Base-by-base conservation (phyloP, 164 flowering plant genomes). In the Vitis amurensis region DNA sequence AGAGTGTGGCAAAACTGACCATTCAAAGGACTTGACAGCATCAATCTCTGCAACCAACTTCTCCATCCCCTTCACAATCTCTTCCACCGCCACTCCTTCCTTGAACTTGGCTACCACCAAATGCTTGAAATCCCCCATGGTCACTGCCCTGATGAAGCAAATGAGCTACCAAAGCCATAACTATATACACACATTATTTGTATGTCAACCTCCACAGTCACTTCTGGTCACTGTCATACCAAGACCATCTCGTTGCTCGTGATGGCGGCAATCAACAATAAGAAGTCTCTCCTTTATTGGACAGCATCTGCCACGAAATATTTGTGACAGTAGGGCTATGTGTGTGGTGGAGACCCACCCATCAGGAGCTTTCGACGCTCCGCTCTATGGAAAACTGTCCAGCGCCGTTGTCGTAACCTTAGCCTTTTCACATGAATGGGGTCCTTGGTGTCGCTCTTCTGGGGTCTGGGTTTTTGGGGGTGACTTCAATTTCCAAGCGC, bases 41-140 rank as follows among this genome's bases (percentile, higher is more conserved):
- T 89, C 88, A 59, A 91, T 64, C 65, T 87, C 89, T 0, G 87
- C 76, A 48, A 76, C 91, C 64, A 93, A 79, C 74, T 83, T 84
- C 68, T 88, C 88, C 91, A 93, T 71, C 23, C 88, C 94, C 63
- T 93, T 81, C 48, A 86, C 11, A 9, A 93, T 66, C 14, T 87
- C 96, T 12, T 93, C 91, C 55, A 88, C 93, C n/a, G 50, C 86
- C 2, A 77, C 88, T 11, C 77, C 96, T 61, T 88, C 92, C 77
- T 91, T 93, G 82, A 93, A 93, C 91, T 89, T 91, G n/a, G 74
- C 93, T 74, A 93, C 57, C 60, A 89, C 96, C 81, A 93, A 74
- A 74, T 93, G 96, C 85, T 86, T 91, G 69, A 88, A 73, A 55
- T 86, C 93, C 66, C 84, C 87, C 92, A 84, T 88, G 59, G 56